A percentile compares a stretch with the other conserved stretches of the same genome.
These are phyloP conservation scores for Quillaja saponaria DNA, from an alignment of 306 rosid genomes.

Conservation along the genomic window DNA sequence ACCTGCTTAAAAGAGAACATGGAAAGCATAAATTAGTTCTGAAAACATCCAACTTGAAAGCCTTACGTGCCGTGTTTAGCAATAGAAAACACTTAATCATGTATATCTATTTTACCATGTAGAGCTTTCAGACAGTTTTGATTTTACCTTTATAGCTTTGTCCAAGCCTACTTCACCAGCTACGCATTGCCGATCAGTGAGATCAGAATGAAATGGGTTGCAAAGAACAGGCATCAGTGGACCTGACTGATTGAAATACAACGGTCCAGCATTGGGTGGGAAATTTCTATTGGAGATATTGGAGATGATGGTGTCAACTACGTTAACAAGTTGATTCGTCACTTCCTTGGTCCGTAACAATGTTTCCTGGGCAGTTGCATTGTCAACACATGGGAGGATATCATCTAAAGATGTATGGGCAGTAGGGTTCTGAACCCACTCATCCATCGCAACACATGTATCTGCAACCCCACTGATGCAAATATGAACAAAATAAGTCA, in stretches of 20 bases:
- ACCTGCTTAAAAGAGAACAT: too few species aligned
- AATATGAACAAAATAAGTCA: too few species aligned
- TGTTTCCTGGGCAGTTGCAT: constrained; percentile 49
- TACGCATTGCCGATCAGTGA: constrained; percentile 40
- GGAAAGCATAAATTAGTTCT: too few species aligned
- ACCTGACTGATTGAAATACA: constrained; percentile 68
- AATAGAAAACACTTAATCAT: too few species aligned
- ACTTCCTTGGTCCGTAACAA: constrained; percentile 44
- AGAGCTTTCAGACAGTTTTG: neutral
- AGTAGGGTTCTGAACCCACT: constrained; percentile 72
- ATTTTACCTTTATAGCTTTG: constrained; percentile 47
- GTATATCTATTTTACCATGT: neutral
- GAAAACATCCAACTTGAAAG: too few species aligned
- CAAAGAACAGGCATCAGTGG: constrained; percentile 61
- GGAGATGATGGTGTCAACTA: constrained; percentile 40
- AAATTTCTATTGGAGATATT: constrained; percentile 31
- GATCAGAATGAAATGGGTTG: constrained; percentile 52
- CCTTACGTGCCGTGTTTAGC: too few species aligned
- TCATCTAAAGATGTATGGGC: constrained; percentile 80
- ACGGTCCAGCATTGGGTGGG: constrained; percentile 29
- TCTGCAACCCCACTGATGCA: constrained; percentile 77
- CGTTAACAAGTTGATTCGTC: constrained; percentile 33
- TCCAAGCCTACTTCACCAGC: constrained; percentile 49
- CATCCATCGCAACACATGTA: constrained; percentile 82
- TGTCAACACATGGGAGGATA: constrained; percentile 76